Evolutionary conservation across 352 stramenopile genomes (phyloP), one percentile per base, ranked within the genome.

Genomic region (Peronospora destructor): DNA sequence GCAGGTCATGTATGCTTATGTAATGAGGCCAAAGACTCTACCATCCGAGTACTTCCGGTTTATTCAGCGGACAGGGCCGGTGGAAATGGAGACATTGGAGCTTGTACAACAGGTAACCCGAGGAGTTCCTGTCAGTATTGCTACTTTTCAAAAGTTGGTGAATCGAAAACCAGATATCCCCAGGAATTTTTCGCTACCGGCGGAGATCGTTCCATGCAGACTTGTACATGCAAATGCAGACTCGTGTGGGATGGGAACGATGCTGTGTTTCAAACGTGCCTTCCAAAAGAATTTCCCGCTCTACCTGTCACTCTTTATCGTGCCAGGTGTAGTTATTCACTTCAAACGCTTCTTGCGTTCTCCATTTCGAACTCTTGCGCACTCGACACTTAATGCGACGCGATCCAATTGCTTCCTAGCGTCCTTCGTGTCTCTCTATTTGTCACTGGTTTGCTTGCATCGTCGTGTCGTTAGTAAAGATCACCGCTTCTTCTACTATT

Each of bases 1-100:
- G 25, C 82, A 92, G 53, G 70, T 92, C 56, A 92, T 92, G 82
- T 92, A 92, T 66, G 76, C 78, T 19, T 92, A 85, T 56, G 70
- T 92, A 33, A 87, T 92, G 73, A 68, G 82, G 10, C 82, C 82
- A 8, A 48, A 38, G 29, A 88, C 78, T 17, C 45, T 92, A 37
- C 82, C 82, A 10, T 51, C 67, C 12, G 82, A 87, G 46, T 92
- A 92, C 54, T 86, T 86, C n/a, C 61, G 71, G 17, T 92, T 92
- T 63, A 92, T 92, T 46, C 67, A 86, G 16, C 71, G 68, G 19
- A 88, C 82, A 0, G 76, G 82, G 0, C 82, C 82, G 0, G 71
- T 88, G 12, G 64, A 85, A 43, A 38, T 56, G 33, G 72, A 89
- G 42, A 75, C 81, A 49, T 57, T 90, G 10, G 54, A 82, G 13